These are phyloP conservation scores for Kazachstania sp. DNA, from an alignment of 1,139 yeast genomes.

Conservation along the genomic window DNA sequence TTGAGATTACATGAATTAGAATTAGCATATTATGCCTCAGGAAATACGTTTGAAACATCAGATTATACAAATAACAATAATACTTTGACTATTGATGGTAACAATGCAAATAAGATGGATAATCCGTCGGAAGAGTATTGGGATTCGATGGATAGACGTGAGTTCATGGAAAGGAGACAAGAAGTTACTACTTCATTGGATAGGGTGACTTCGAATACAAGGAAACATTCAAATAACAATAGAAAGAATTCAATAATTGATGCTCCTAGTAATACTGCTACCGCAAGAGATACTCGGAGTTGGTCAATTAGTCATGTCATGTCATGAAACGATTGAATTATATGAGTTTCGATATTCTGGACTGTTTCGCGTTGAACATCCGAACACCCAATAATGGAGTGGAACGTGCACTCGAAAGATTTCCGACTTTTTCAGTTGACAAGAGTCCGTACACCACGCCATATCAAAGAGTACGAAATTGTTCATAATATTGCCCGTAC, in stretches of 20 bases:
- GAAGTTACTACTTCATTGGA: constrained; percentile 4
- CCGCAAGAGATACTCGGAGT: constrained; percentile 3
- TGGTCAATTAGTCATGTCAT: constrained; percentile 1
- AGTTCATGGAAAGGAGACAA: constrained; percentile 13
- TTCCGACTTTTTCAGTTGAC: background rate
- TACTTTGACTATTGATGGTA: background rate
- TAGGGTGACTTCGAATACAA: background rate
- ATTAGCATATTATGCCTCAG: constrained; percentile 10
- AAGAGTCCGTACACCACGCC: too few species aligned
- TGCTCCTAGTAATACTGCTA: background rate
- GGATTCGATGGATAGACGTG: constrained; percentile 14
- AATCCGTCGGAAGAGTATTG: constrained; percentile 7
- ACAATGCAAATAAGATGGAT: background rate
- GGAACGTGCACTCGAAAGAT: background rate
- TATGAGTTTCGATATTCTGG: background rate
- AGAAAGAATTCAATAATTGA: background rate
- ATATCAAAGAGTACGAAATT: too few species aligned
- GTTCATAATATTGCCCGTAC: too few species aligned
- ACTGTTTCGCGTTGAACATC: background rate
- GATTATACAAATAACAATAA: background rate
- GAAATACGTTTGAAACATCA: background rate
- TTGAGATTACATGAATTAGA: constrained; percentile 22
- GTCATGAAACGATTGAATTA: background rate
- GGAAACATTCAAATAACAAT: background rate
- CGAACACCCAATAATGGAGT: background rate